Conservation (phyloP, 345 rosid species). For the Aquilaria yunnanensis region DNA sequence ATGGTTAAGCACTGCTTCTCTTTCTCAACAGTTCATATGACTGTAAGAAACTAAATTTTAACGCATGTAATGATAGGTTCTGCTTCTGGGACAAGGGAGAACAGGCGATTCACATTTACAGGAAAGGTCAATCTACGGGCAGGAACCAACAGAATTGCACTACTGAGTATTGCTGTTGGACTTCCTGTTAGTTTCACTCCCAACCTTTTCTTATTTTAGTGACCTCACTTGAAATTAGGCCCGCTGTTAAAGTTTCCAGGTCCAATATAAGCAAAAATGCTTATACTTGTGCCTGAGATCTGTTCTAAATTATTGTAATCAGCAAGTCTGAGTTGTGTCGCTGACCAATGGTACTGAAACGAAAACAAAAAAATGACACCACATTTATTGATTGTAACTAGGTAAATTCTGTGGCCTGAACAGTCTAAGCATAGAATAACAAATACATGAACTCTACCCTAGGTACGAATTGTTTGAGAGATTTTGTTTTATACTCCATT, state of each 20-base stretch:
- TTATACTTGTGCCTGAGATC: too few species aligned
- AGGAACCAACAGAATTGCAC: conserved; percentile 86
- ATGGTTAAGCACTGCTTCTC: conserved; percentile 4
- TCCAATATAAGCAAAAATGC: too few species aligned
- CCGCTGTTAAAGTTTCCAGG: too few species aligned
- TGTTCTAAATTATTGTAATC: too few species aligned
- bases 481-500: not conserved
- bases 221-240: too few species aligned
- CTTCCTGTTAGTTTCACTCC: conserved; percentile 64
- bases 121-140: conserved; percentile 76
- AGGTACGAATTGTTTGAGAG: not conserved
- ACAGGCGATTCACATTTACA: conserved; percentile 60
- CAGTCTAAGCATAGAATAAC: too few species aligned
- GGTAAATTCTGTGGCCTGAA: too few species aligned
- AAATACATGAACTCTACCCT: too few species aligned
- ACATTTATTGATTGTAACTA: too few species aligned
- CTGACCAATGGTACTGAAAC: too few species aligned
- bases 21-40: not conserved
- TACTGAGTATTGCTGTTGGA: conserved; percentile 94
- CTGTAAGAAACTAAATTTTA: not conserved
- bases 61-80: conserved; percentile 48
- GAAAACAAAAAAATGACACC: too few species aligned
- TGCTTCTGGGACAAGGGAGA: conserved; percentile 78
- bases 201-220: conserved; percentile 2
- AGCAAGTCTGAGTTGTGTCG: too few species aligned